Conservation (phyloP, 2,329 filamentous ascomycete genomes). For the Penicillium brasilianum region DNA sequence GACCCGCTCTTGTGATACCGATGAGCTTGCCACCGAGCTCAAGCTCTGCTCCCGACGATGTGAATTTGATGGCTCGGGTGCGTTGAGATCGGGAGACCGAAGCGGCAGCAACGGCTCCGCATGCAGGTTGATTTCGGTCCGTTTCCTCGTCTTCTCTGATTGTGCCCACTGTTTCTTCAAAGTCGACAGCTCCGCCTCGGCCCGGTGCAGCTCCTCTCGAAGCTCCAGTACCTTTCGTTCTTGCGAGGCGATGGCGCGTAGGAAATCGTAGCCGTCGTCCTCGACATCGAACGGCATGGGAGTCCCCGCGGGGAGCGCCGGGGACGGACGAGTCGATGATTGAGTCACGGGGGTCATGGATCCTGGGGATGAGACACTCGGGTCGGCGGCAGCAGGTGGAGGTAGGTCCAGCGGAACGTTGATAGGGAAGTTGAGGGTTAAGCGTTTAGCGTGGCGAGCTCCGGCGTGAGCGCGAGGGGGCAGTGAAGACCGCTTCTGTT, state of each 20-base stretch:
- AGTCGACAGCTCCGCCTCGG: constrained; percentile 74
- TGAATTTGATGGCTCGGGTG: constrained; percentile 18
- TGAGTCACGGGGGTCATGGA: constrained; percentile 41
- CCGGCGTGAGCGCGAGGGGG: constrained; percentile 41
- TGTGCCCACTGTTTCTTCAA: constrained; percentile 84
- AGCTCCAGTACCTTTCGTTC: constrained; percentile 90
- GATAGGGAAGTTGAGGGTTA: constrained; percentile 55
- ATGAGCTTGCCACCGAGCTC: constrained; percentile 33
- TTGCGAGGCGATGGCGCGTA: constrained; percentile 89
- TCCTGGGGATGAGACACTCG: constrained; percentile 36
- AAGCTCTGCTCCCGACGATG: constrained; percentile 37
- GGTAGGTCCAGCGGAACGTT: constrained; percentile 38
- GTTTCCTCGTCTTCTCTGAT: constrained; percentile 78
- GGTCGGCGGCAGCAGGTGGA: constrained; percentile 30
- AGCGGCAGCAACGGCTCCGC: constrained; percentile 64
- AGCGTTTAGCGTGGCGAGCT: constrained; percentile 50
- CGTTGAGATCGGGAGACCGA: constrained; percentile 43
- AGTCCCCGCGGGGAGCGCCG: constrained; percentile 34
- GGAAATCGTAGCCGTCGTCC: constrained; percentile 68
- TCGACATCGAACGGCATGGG: constrained; percentile 38
- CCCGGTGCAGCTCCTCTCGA: constrained; percentile 82
- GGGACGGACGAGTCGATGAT: constrained; percentile 40
- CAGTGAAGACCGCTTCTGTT: constrained; percentile 41
- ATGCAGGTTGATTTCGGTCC: constrained; percentile 66
- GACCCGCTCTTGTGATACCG: constrained; percentile 39